Evolutionary conservation across 2,329 filamentous ascomycete genomes (phyloP), one percentile per base, ranked within the genome.

Genomic region (Paracoccidioides brasiliensis): DNA sequence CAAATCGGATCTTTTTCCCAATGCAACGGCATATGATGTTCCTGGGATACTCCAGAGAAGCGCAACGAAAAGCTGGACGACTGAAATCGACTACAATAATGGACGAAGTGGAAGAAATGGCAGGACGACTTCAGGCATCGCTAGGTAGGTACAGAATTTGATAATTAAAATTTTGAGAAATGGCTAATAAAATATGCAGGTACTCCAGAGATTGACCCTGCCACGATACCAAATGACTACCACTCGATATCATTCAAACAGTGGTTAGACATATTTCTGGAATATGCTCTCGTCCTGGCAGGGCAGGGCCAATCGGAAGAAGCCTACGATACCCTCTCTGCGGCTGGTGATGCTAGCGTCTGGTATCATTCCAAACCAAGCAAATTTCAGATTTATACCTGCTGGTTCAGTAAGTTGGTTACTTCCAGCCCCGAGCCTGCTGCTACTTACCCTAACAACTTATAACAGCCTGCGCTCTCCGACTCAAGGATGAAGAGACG

Each of bases 221-320:
- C 54, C 7, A 56, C 54, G 41, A 67, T 77, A 41, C 79, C 80
- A 2, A 69, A 70, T 49, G 76, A 78, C 57, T 90, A 89, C 65
- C 84, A 88, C 61, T 86, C 86, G 6, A 87, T 97, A 49, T 75
- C 83, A 0, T 95, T 97, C 65, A 77, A 84, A 56, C 79, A 83
- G 49, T 98, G 93, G 93, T 79, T 96, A 3, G 87, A 94, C 62
- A 78, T 95, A 0, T 95, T 98, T 66, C 79, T 94, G 40, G 87
- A 93, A 64, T 94, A 94, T 66, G 86, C 90, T 3, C 77, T 96
- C 50, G 77, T 84, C 4, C 78, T 93, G 37, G 86, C 90, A 6
- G 80, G 82, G 44, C 74, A 78, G 22, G 83, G 83, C 38, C 81
- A 85, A 50, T 75, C 80, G 12, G 78, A 84, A 44, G 84, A 88